Conservation (phyloP, 1,139 yeast species). For the Debaryomycetaceae sp. region DNA sequence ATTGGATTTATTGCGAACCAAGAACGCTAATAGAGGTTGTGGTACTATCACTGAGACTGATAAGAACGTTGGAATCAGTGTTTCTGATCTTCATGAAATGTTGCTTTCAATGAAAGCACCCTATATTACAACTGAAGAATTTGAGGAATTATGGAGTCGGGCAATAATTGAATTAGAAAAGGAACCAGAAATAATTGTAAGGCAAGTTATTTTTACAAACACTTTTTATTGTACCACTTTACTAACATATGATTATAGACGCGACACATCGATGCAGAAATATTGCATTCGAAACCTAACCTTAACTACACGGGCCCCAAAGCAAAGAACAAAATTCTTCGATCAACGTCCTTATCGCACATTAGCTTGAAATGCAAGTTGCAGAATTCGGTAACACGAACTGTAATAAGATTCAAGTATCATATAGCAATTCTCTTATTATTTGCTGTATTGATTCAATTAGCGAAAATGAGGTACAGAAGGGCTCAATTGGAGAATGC, state of each 20-base stretch:
- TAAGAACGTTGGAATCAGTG: conserved; percentile 49
- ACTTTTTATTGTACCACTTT: conserved; percentile 5
- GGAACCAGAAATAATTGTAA: conserved; percentile 79
- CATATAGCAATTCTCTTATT: conserved; percentile 27
- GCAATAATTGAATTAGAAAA: conserved; percentile 62
- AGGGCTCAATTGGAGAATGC: conserved; percentile 28
- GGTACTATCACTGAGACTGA: conserved; percentile 45
- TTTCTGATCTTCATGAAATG: conserved; percentile 56
- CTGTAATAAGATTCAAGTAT: conserved; percentile 42
- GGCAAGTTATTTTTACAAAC: conserved; percentile 54
- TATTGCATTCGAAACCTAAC: conserved; percentile 23
- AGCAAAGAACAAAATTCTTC: conserved; percentile 50
- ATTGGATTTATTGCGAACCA: conserved; percentile 60
- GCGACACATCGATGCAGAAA: conserved; percentile 23
- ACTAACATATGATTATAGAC: conserved; percentile 27
- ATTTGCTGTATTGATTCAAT: conserved; percentile 16
- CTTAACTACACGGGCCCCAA: conserved; percentile 30
- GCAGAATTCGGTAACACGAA: conserved; percentile 51
- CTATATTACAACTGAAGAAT: conserved; percentile 65
- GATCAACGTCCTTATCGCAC: conserved; percentile 72
- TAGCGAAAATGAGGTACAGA: conserved; percentile 23
- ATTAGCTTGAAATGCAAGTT: conserved; percentile 59
- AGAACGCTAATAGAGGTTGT: conserved; percentile 68
- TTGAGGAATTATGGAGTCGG: conserved; percentile 75
- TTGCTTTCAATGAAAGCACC: conserved; percentile 57